Base-by-base conservation (phyloP, 2,329 filamentous ascomycete species). In the Phaeomoniella chlamydospora region DNA sequence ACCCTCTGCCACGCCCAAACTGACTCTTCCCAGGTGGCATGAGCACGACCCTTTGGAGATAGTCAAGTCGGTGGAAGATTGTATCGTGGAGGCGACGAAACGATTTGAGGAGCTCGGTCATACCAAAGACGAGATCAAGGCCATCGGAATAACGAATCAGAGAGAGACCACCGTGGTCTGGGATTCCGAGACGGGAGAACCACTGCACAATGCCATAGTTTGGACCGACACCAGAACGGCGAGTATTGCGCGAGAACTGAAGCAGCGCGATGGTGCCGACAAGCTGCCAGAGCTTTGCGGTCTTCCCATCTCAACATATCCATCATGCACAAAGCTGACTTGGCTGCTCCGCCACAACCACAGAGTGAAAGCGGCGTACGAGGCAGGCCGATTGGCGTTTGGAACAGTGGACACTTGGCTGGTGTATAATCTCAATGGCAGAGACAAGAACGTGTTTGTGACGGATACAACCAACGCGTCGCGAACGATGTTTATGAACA, bases 401-500 rank as follows among this genome's bases (percentile, higher is more conserved):
- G 86, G 86, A 37, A 94, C 86, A 4, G 77, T 93, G 40, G 86
- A 94, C 56, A 74, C 80, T 2, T 94, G 86, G 86, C 66, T 94
- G 39, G 71, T 93, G 37, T 93, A 84, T 62, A 77, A 78, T 48
- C 70, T 94, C 35, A 65, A 92, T 50, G 84, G 81, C 39, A 77
- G 80, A 34, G 67, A 64, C 18, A 66, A 73, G 40, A 73, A 69
- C 35, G 58, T 86, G 31, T 77, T 83, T 51, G 83, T 93, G 39
- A 90, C 86, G 0, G 86, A 94, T 55, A 75, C 79, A 33, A 85
- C 82, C 41, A 94, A 94, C 54, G 86, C 86, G 14, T 88, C 81
- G 36, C 69, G 86, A 50, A 94, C 86, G 41, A 92, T 93, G 85
- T 90, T 94, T 58, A 87, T 93, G 79, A 85, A 93, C 59, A 67